phyloP scores from a whole-genome alignment of 352 stramenopile genomes.

The Pythium volutum region DNA sequence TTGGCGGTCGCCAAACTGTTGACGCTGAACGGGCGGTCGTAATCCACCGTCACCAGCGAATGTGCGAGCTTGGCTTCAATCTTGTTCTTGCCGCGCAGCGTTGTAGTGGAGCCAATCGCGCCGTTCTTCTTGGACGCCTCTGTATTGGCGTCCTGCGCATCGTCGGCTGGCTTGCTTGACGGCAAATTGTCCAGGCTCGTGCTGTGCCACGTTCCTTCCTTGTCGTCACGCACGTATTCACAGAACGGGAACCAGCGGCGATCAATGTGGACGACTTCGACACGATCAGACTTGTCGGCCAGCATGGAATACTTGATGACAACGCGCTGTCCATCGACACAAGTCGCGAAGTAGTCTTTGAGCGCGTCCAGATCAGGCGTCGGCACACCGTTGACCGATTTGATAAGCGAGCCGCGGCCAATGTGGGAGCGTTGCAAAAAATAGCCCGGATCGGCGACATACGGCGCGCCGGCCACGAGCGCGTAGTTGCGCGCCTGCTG shows the following conservation, averaged over 20 bases:
- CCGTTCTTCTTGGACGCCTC: constrained; percentile 19
- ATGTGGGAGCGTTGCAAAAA: constrained; percentile 89
- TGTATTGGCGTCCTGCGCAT: constrained; percentile 2
- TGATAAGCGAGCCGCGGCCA: constrained; percentile 78
- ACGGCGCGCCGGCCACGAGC: constrained; percentile 58
- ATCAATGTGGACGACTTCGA: constrained; percentile 87
- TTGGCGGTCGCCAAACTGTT: constrained; percentile 85
- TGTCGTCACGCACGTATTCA: constrained; percentile 79
- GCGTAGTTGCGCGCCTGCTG: constrained; percentile 88
- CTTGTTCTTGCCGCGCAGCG: constrained; percentile 75
- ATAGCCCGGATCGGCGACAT: constrained; percentile 86
- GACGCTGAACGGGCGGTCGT: constrained; percentile 82
- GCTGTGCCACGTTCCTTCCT: constrained; percentile 76
- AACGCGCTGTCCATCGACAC: constrained; percentile 73
- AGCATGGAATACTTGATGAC: constrained; percentile 85
- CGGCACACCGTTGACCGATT: constrained; percentile 80
- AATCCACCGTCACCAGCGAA: constrained; percentile 85
- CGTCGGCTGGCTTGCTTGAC: constrained; percentile 2
- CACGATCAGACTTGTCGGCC: constrained; percentile 71
- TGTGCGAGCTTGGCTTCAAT: constrained; percentile 78
- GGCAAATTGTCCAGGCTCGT: constrained; percentile 42
- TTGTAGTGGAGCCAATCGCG: constrained; percentile 72
- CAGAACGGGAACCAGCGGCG: constrained; percentile 90
- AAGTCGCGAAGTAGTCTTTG: constrained; percentile 73
- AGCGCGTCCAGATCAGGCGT: constrained; percentile 86